Percentiles rank a stretch among this genome's conserved stretches.
These are phyloP conservation scores for Diaporthe citri DNA, from an alignment of 2,329 filamentous ascomycete species.

Conservation along the genomic window DNA sequence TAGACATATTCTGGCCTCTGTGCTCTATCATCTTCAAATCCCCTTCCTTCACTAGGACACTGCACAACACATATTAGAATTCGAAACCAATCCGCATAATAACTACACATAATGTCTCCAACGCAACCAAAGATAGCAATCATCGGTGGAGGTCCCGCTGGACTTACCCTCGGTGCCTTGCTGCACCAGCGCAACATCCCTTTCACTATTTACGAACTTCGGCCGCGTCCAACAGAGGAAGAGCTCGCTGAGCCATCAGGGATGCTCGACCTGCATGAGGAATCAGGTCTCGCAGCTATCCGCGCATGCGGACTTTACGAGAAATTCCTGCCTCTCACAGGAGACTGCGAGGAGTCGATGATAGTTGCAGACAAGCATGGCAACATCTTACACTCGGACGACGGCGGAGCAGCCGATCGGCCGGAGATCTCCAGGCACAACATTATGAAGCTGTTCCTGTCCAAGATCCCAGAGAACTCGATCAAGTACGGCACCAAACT, in stretches of 20 bases:
- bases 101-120: not conserved
- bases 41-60: not conserved
- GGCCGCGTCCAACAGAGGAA: constrained; percentile 45
- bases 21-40: not conserved
- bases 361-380: constrained; percentile 52
- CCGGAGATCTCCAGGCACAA: constrained; percentile 56
- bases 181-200: constrained; percentile 55
- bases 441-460: constrained; percentile 51
- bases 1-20: too few relatives aligned
- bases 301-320: constrained; percentile 58
- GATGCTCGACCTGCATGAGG: constrained; percentile 62
- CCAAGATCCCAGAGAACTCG: constrained; percentile 46
- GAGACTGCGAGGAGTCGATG: constrained; percentile 56
- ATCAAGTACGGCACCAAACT: constrained; percentile 57
- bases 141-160: constrained; percentile 59
- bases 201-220: constrained; percentile 53
- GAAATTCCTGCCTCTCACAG: constrained; percentile 56
- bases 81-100: not conserved
- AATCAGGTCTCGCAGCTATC: constrained; percentile 59
- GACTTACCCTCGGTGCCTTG: constrained; percentile 61
- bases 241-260: constrained; percentile 51
- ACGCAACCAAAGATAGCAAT: constrained; percentile 54
- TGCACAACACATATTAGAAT: not conserved
- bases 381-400: constrained; percentile 42
- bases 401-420: constrained; percentile 43